phyloP scores from a whole-genome alignment of 2,329 filamentous ascomycete genomes.

The Phyllosticta capitalensis region DNA sequence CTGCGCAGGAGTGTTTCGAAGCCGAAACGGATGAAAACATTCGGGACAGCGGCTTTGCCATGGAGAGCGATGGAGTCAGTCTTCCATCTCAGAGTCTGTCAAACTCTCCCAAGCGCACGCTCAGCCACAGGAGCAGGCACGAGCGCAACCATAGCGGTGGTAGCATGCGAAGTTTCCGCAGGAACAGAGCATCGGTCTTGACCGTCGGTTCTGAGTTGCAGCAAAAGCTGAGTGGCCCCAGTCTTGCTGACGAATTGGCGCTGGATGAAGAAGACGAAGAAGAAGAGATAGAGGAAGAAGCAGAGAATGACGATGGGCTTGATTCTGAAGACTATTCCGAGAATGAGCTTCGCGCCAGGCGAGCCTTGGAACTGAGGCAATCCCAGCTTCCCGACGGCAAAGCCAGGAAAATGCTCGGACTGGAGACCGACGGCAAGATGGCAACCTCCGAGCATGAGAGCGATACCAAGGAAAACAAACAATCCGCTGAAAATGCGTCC shows the following conservation, averaged over 20 bases:
- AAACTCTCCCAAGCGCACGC: conserved; percentile 39
- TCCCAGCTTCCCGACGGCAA: conserved; percentile 35
- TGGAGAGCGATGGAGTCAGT: conserved; percentile 60
- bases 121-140: conserved; percentile 42
- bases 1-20: conserved; percentile 23
- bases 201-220: conserved; percentile 46
- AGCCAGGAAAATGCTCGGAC: conserved; percentile 36
- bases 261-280: conserved; percentile 63
- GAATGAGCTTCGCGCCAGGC: conserved; percentile 31
- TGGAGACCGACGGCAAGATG: conserved; percentile 21
- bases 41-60: conserved; percentile 45
- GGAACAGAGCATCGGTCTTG: conserved; percentile 64
- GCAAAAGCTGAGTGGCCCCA: conserved; percentile 56
- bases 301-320: conserved; percentile 45
- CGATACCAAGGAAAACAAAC: not conserved
- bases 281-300: conserved; percentile 49
- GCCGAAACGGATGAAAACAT: conserved; percentile 54
- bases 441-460: not conserved
- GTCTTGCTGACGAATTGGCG: conserved; percentile 82
- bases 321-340: conserved; percentile 54
- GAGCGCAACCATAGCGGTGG: conserved; percentile 28
- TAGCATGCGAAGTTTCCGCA: conserved; percentile 47
- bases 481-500: not conserved
- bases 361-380: conserved; percentile 31
- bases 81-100: conserved; percentile 31